Evolutionary conservation across 2,329 filamentous ascomycete genomes (phyloP).

Genomic region (Trichoderma brevicompactum): DNA sequence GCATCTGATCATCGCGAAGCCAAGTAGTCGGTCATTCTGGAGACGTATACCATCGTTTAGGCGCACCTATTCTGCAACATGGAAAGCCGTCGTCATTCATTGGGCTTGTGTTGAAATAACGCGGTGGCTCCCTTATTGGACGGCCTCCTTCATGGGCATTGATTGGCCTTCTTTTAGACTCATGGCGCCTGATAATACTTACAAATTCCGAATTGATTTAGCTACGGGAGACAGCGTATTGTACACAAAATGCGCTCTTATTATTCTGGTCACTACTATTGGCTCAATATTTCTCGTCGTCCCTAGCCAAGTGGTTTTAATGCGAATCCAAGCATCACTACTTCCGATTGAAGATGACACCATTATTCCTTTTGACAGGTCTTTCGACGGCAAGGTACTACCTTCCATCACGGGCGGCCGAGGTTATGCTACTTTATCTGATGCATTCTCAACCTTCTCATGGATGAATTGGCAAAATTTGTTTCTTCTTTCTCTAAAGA

Average conservation of each 20-base stretch:
- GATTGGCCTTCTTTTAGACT: constrained; percentile 43
- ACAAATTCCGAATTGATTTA: constrained; percentile 43
- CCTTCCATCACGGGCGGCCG: constrained; percentile 72
- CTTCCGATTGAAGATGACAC: constrained; percentile 82
- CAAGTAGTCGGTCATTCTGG: constrained; percentile 66
- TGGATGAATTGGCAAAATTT: constrained; percentile 61
- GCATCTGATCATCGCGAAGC: constrained; percentile 78
- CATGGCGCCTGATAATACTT: constrained; percentile 41
- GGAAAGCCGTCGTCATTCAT: constrained; percentile 66
- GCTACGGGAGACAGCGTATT: constrained; percentile 40
- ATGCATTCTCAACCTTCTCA: constrained; percentile 81
- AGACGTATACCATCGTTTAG: constrained; percentile 69
- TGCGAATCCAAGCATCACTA: constrained; percentile 85
- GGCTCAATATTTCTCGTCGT: constrained; percentile 69
- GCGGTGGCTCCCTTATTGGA: constrained; percentile 50
- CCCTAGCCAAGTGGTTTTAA: constrained; percentile 75
- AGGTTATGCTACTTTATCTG: constrained; percentile 70
- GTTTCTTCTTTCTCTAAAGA: constrained; percentile 75
- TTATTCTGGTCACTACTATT: constrained; percentile 53
- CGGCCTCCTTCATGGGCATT: constrained; percentile 52
- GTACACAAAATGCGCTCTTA: constrained; percentile 49
- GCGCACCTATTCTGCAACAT: constrained; percentile 69
- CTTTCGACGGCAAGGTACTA: constrained; percentile 75
- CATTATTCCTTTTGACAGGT: constrained; percentile 88
- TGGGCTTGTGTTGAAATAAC: constrained; percentile 62